Evolutionary conservation across 495 filamentous ascomycete genomes (phyloP).

Genomic region (Podospora fimiseda): DNA sequence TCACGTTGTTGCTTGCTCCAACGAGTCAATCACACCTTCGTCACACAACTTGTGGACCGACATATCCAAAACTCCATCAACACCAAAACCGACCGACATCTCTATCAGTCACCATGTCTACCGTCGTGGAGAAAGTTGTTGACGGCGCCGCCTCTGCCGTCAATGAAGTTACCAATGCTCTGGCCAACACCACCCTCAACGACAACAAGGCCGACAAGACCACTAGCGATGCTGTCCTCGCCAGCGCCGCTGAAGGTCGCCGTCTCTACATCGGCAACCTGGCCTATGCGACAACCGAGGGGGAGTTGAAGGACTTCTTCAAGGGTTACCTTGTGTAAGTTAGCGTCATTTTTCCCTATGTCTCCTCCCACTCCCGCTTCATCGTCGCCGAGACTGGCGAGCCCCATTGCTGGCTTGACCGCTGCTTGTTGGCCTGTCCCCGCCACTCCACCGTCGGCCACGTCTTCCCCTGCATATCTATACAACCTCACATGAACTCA

Average conservation of each 20-base stretch:
- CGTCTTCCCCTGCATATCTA: background rate
- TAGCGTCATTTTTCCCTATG: slow-evolving; percentile 7
- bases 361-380: background rate
- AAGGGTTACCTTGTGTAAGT: slow-evolving; percentile 96
- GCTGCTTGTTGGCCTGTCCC: slow-evolving; percentile 1
- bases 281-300: slow-evolving; percentile 99
- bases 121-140: slow-evolving; percentile 55
- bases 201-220: slow-evolving; percentile 45
- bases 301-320: slow-evolving; percentile 99
- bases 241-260: slow-evolving; percentile 96
- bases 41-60: slow-evolving; percentile 28
- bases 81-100: slow-evolving; percentile 29
- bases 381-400: background rate
- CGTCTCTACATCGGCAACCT: slow-evolving; percentile 99
- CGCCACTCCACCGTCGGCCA: background rate
- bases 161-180: slow-evolving; percentile 79
- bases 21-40: slow-evolving; percentile 30
- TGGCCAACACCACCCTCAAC: slow-evolving; percentile 65
- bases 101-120: slow-evolving; percentile 48
- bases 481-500: background rate
- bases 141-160: slow-evolving; percentile 60
- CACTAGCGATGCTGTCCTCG: slow-evolving; percentile 80
- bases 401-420: slow-evolving; percentile 6
- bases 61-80: slow-evolving; percentile 27
- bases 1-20: slow-evolving; percentile 24